These are phyloP conservation scores for Venturia oleaginea DNA, from an alignment of 2,329 filamentous ascomycete species.

Conservation along the genomic window DNA sequence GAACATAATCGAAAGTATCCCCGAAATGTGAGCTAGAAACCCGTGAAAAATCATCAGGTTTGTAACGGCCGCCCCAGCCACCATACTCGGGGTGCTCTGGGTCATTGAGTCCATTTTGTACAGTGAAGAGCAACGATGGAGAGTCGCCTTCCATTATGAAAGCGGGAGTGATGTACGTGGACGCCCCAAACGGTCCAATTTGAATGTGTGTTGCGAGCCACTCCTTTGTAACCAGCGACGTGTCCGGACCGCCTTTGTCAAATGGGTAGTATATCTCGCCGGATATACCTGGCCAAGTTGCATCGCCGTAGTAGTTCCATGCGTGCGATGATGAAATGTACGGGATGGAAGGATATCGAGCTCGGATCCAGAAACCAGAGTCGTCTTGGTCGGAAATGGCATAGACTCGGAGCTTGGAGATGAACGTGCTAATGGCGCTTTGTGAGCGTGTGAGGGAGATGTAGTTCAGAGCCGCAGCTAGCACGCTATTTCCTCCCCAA, in stretches of 20 bases:
- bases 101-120: conserved; percentile 34
- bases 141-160: conserved; percentile 42
- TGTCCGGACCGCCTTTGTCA: conserved; percentile 34
- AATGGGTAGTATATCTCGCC: conserved; percentile 32
- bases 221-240: conserved; percentile 32
- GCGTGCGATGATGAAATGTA: conserved; percentile 42
- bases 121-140: conserved; percentile 32
- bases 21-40: conserved; percentile 20
- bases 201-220: conserved; percentile 42
- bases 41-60: conserved; percentile 17
- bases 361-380: conserved; percentile 40
- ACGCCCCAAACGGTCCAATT: conserved; percentile 32
- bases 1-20: conserved; percentile 28
- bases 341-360: conserved; percentile 38
- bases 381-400: conserved; percentile 47
- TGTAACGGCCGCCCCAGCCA: conserved; percentile 36
- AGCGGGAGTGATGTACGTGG: conserved; percentile 34
- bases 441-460: conserved; percentile 22
- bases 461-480: conserved; percentile 40
- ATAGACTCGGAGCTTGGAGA: conserved; percentile 41
- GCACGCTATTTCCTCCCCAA: conserved; percentile 45
- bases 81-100: conserved; percentile 33
- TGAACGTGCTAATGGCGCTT: conserved; percentile 28
- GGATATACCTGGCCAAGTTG: conserved; percentile 43
- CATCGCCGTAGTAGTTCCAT: conserved; percentile 39